A percentile compares a stretch with the other conserved stretches of the same genome.
Conservation (phyloP, 1,139 yeast genomes). For the Yamadazyma dendronema region DNA sequence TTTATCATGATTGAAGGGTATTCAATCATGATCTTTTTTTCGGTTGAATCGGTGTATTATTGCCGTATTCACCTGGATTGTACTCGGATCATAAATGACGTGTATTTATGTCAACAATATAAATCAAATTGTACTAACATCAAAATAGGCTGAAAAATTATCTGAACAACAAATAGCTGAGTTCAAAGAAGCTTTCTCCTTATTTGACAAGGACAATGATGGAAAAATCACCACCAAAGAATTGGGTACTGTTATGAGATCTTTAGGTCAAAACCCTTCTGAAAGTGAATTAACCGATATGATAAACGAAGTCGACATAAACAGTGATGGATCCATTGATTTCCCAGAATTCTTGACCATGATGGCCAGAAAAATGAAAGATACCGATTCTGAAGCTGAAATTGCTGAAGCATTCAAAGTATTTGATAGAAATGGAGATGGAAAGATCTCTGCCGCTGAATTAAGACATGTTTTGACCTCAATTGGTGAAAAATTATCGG, state of each 20-base stretch:
- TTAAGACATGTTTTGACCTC: conserved; percentile 94
- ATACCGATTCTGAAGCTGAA: conserved; percentile 95
- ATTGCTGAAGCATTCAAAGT: conserved; percentile 97
- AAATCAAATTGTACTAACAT: too few species aligned
- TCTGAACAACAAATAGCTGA: conserved; percentile 96
- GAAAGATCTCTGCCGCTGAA: conserved; percentile 94
- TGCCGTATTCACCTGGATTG: too few species aligned
- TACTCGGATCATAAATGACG: too few species aligned
- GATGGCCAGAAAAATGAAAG: conserved; percentile 96
- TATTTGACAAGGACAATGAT: conserved; percentile 94
- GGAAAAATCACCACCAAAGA: conserved; percentile 95
- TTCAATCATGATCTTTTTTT: too few species aligned
- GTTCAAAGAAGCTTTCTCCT: conserved; percentile 95
- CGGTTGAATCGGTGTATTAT: too few species aligned
- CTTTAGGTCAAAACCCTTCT: conserved; percentile 94
- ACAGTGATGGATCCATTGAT: conserved; percentile 93
- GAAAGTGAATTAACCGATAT: conserved; percentile 94
- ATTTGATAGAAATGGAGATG: conserved; percentile 91
- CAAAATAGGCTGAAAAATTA: conserved; percentile 71
- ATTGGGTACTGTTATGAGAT: conserved; percentile 97
- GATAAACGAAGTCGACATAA: conserved; percentile 95
- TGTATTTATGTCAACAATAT: not conserved
- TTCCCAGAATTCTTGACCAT: conserved; percentile 80
- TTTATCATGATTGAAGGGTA: too few species aligned
- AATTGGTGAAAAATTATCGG: conserved; percentile 93